Evolutionary conservation across 1,284 basidiomycete species (phyloP).

Genomic region (Ustanciosporium gigantosporum): DNA sequence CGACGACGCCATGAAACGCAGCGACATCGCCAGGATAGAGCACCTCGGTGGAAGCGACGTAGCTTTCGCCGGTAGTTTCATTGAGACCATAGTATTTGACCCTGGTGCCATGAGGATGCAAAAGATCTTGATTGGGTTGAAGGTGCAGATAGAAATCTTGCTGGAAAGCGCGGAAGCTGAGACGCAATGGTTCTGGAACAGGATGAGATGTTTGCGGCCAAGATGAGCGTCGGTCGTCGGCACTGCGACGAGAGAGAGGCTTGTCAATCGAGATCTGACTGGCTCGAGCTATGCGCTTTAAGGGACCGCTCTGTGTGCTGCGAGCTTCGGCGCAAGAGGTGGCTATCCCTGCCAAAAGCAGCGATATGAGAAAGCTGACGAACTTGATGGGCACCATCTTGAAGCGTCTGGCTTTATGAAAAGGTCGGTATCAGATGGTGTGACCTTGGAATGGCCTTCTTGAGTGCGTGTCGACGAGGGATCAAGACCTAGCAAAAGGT

Average conservation of each 20-base stretch:
- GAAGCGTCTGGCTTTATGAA: no score
- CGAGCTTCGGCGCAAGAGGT: no score
- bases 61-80: slow-evolving; percentile 23
- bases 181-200: slow-evolving; percentile 26
- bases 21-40: slow-evolving; percentile 40
- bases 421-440: no score
- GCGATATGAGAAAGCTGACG: no score
- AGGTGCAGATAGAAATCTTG: slow-evolving; percentile 50
- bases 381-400: no score
- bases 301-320: background rate
- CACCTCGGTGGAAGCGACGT: slow-evolving; percentile 15
- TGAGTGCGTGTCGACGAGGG: no score
- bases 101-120: slow-evolving; percentile 47
- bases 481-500: no score
- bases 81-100: slow-evolving; percentile 36
- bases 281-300: background rate
- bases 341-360: no score
- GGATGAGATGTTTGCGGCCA: background rate
- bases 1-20: slow-evolving; percentile 54
- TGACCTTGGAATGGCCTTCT: no score
- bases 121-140: slow-evolving; percentile 42
- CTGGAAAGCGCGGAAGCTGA: slow-evolving; percentile 48
- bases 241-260: background rate
- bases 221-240: background rate
- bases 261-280: background rate